phyloP scores from a whole-genome alignment of 495 filamentous ascomycete species.

The Penicillium simplicissimum region DNA sequence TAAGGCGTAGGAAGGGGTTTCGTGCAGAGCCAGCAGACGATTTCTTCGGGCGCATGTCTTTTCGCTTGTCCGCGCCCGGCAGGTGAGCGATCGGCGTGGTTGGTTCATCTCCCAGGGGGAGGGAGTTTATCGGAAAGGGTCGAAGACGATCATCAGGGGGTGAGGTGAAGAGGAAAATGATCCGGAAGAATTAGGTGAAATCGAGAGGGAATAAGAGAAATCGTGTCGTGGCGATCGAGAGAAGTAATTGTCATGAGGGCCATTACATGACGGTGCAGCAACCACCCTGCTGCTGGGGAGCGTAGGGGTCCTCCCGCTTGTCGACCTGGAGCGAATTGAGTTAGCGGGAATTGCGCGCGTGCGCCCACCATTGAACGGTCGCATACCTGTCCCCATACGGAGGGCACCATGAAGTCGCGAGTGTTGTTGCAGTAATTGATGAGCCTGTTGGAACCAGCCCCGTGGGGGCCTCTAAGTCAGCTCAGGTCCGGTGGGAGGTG shows the following conservation, averaged over 20 bases:
- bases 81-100: conserved; percentile 22
- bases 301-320: conserved; percentile 94
- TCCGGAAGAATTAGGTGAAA: conserved; percentile 27
- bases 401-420: conserved; percentile 98
- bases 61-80: conserved; percentile 20
- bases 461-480: conserved; percentile 10
- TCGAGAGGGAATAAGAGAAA: conserved; percentile 14
- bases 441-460: conserved; percentile 56
- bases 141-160: conserved; percentile 23
- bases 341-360: conserved; percentile 19
- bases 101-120: conserved; percentile 18
- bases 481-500: neutral
- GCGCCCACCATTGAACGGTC: conserved; percentile 14
- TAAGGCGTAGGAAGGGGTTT: conserved; percentile 26
- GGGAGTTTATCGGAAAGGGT: neutral
- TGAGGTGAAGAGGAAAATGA: neutral
- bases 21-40: conserved; percentile 49
- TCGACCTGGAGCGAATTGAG: conserved; percentile 58
- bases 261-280: conserved; percentile 94
- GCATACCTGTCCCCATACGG: conserved; percentile 88
- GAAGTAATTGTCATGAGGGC: conserved; percentile 35
- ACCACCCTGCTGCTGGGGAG: conserved; percentile 82
- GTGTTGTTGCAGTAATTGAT: conserved; percentile 96
- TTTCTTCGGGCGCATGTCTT: conserved; percentile 23
- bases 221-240: conserved; percentile 40